Evolutionary conservation across 78 protist genomes (phyloP).

Genomic region (Planoprotostelium fungivorum): DNA sequence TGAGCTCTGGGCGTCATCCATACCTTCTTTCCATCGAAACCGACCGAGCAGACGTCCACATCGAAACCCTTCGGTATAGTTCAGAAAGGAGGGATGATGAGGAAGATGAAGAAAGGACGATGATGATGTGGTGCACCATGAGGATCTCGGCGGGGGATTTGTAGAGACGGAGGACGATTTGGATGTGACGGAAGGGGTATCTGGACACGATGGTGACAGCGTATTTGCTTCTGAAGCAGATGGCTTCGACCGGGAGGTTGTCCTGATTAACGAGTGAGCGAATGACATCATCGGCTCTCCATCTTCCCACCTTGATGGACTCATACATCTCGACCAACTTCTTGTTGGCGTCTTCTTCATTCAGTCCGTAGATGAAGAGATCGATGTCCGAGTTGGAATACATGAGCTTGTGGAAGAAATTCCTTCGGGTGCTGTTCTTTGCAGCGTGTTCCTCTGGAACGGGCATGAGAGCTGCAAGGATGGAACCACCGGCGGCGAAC

Average conservation of each 20-base stretch:
- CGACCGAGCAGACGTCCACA: constrained; percentile 56
- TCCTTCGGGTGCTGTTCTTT: background rate
- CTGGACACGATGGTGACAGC: constrained; percentile 39
- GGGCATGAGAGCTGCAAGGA: constrained; percentile 36
- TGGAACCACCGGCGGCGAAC: constrained; percentile 75
- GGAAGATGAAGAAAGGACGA: background rate
- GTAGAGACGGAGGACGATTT: constrained; percentile 58
- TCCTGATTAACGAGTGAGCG: background rate
- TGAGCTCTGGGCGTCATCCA: constrained; percentile 37
- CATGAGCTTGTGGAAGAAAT: background rate
- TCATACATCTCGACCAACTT: constrained; percentile 18
- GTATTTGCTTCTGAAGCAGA: constrained; percentile 45
- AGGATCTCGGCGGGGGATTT: constrained; percentile 56
- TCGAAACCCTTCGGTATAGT: constrained; percentile 59
- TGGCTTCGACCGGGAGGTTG: constrained; percentile 10
- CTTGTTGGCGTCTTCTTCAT: constrained; percentile 13
- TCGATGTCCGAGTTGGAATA: constrained; percentile 43
- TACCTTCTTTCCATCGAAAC: constrained; percentile 40
- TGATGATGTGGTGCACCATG: background rate
- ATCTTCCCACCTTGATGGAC: background rate
- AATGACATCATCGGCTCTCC: background rate
- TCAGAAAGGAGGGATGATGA: background rate
- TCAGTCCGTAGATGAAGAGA: constrained; percentile 58
- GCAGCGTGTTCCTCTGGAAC: constrained; percentile 9
- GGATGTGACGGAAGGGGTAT: constrained; percentile 34